These are phyloP conservation scores for Fusarium sp. DNA, from an alignment of 2,329 filamentous ascomycete genomes.

Conservation along the genomic window DNA sequence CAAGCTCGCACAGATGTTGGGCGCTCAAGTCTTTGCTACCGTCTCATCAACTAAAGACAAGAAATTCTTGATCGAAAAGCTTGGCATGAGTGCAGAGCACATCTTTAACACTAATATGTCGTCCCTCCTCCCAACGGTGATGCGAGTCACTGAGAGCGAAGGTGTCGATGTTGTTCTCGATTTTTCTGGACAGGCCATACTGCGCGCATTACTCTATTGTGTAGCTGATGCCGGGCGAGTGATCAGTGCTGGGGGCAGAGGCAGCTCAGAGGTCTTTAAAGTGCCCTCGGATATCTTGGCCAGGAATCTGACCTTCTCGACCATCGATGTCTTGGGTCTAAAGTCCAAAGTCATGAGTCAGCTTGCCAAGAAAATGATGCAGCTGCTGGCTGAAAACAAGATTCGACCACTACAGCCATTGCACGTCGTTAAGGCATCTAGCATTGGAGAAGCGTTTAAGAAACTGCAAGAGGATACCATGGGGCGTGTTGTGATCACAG, in stretches of 20 bases:
- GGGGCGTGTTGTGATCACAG: background rate
- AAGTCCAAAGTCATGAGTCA: background rate
- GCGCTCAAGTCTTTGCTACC: accelerated
- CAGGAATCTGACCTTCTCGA: background rate
- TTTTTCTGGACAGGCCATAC: background rate
- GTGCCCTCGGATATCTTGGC: accelerated
- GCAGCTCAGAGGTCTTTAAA: accelerated
- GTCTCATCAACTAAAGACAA: background rate
- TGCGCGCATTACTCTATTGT: background rate
- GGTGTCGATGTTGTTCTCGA: background rate
- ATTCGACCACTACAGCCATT: accelerated
- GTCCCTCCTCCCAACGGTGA: background rate
- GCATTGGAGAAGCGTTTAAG: background rate
- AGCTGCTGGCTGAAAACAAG: accelerated
- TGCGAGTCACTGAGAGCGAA: background rate
- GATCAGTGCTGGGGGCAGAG: accelerated
- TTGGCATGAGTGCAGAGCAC: accelerated
- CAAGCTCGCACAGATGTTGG: accelerated
- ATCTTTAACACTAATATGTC: background rate
- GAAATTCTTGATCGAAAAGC: accelerated
- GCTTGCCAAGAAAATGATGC: background rate
- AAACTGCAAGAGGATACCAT: background rate
- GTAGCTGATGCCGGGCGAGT: accelerated
- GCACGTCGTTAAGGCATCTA: accelerated
- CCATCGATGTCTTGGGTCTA: background rate